phyloP scores from a whole-genome alignment of 208 protist species.

The Crithidia fasciculata region DNA sequence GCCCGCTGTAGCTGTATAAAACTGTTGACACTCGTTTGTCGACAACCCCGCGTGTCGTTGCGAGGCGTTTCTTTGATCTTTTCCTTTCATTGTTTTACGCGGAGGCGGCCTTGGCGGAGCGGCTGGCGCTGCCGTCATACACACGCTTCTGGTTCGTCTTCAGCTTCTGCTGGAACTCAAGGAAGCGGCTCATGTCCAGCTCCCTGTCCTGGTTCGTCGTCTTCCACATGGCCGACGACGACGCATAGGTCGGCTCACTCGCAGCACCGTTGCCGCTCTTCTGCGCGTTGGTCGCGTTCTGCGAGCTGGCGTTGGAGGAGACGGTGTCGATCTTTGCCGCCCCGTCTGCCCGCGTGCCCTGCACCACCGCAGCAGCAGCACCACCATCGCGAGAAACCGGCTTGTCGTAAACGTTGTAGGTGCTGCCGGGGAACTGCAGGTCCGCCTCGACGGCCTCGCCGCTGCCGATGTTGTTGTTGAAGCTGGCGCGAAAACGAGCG shows the following conservation, averaged over 20 bases:
- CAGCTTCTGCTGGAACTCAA: constrained; percentile 78
- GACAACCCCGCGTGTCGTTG: not conserved
- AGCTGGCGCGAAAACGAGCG: constrained; percentile 36
- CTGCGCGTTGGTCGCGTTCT: constrained; percentile 22
- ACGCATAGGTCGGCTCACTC: constrained; percentile 34
- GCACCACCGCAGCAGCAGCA: not conserved
- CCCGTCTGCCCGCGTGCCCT: constrained; percentile 14
- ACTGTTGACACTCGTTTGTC: no score
- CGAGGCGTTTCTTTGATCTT: not conserved
- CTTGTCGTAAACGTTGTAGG: constrained; percentile 73
- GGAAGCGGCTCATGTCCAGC: constrained; percentile 72
- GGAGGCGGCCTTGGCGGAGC: constrained; percentile 24
- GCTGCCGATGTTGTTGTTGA: constrained; percentile 68
- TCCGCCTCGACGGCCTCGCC: constrained; percentile 48
- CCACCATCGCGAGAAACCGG: not conserved
- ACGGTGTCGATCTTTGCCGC: constrained; percentile 22
- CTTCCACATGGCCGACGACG: constrained; percentile 74
- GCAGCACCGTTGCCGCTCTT: constrained; percentile 5
- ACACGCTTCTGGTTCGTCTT: constrained; percentile 61
- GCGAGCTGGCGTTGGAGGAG: constrained; percentile 29
- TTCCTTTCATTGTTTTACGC: constrained; percentile 1
- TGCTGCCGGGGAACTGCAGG: constrained; percentile 81
- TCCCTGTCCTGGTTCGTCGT: constrained; percentile 85
- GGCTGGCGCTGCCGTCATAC: constrained; percentile 53
- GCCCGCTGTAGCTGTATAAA: no score